Base-by-base conservation (phyloP, 495 filamentous ascomycete species). In the Penicillium coprophilum region DNA sequence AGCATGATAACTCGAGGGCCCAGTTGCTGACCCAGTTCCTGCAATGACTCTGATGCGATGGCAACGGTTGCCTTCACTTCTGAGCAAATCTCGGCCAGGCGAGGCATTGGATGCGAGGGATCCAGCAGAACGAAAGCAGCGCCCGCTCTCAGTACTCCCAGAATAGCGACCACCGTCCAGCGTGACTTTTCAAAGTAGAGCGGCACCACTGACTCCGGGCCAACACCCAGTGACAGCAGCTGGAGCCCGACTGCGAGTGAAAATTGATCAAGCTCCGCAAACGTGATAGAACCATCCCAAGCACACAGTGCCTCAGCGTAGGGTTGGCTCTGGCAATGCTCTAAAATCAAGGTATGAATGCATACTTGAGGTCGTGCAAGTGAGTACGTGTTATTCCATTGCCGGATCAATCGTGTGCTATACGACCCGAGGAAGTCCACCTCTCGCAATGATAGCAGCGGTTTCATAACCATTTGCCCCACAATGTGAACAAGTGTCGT, bases 261-360 rank as follows among this genome's bases (percentile, higher is more conserved):
- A 6, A 32, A 21, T 21, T 36, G 30, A 2, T 23, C 46, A 17
- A 84, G 64, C 21, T 68, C 61, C 3, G 38, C 7, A 46, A 68
- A 69, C 1, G 53, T 65, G 15, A 63, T 4, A 2, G 53, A 30
- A 9, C 66, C 66, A 50, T 69, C 65, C 60, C 65, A 65, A 15
- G 66, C 49, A 43, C 36, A 53, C 6, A 69, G 17, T 10, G 63
- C 61, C 0, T 34, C 32, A 11, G 57, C 28, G 20, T 52, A 19
- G 8, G 60, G 60, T 15, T 83, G 86, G 69, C 64, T 89, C 40
- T 65, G 89, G 51, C 68, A 66, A 46, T 74, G 78, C 39, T 86
- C 24, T 2, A 30, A 8, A n/a, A 47, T 31, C 24, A 47, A 31
- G 10, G 13, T 12, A 11, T 47, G 45, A 24, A 47, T 31, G 45